Evolutionary conservation across 2,329 filamentous ascomycete genomes (phyloP).

Genomic region (Escovopsis sp.): DNA sequence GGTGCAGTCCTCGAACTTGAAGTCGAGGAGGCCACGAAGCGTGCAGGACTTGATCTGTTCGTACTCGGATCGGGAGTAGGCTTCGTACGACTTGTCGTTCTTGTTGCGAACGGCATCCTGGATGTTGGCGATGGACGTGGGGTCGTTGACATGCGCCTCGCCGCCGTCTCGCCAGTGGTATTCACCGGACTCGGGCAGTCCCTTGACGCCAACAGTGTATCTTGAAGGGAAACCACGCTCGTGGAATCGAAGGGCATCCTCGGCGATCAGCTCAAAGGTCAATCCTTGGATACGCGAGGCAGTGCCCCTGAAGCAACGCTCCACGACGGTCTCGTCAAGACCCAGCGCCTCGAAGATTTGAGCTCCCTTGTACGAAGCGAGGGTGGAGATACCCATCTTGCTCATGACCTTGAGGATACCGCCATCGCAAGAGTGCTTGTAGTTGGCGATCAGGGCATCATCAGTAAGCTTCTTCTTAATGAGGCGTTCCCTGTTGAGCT

Average conservation of each 20-base stretch:
- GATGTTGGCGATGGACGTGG: constrained; percentile 87
- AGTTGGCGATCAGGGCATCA: constrained; percentile 79
- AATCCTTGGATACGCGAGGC: constrained; percentile 89
- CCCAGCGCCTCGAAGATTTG: constrained; percentile 96
- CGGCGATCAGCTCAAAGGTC: constrained; percentile 84
- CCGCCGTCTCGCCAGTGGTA: constrained; percentile 98
- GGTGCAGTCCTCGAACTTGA: constrained; percentile 77
- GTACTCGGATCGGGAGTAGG: constrained; percentile 84
- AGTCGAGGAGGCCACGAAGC: constrained; percentile 83
- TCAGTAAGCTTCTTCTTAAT: constrained; percentile 81
- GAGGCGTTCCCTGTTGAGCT: constrained; percentile 85
- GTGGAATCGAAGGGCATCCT: constrained; percentile 89
- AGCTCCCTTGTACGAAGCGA: constrained; percentile 93
- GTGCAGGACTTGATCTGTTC: constrained; percentile 96
- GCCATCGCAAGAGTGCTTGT: constrained; percentile 91
- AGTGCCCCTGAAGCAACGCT: constrained; percentile 88
- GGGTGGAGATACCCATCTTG: constrained; percentile 97
- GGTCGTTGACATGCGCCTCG: constrained; percentile 90
- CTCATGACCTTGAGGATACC: constrained; percentile 98
- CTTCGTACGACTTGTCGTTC: constrained; percentile 97
- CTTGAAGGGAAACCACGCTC: constrained; percentile 82
- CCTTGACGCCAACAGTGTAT: constrained; percentile 59
- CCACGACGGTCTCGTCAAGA: constrained; percentile 81
- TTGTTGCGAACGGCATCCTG: constrained; percentile 93
- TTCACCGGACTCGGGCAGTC: constrained; percentile 82